phyloP scores from a whole-genome alignment of 257 asterid species.

The Petunia secreta region DNA sequence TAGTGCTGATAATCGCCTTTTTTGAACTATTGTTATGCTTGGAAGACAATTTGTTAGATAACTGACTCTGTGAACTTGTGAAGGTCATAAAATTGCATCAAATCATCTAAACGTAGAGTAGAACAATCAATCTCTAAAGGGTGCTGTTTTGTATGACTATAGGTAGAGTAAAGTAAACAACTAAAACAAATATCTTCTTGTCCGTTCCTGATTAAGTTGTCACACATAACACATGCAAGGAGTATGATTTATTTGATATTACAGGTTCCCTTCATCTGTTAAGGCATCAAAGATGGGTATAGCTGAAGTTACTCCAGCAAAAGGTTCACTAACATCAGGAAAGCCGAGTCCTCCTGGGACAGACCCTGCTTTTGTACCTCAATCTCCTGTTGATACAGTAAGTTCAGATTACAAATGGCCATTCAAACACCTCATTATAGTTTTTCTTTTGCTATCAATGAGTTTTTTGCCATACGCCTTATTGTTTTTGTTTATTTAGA shows the following conservation, averaged over 20 bases:
- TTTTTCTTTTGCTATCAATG: not conserved
- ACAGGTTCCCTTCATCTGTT: constrained; percentile 66
- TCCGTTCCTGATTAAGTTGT: constrained; percentile 13
- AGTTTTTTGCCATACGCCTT: constrained; percentile 20
- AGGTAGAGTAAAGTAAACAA: constrained; percentile 8
- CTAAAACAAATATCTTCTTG: constrained; percentile 9
- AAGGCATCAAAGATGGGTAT: constrained; percentile 59
- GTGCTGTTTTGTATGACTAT: constrained; percentile 18
- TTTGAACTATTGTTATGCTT: not conserved
- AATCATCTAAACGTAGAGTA: not conserved
- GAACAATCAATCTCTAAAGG: not conserved
- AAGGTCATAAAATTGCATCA: not conserved
- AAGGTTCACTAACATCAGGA: constrained; percentile 58
- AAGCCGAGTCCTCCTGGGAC: constrained; percentile 46
- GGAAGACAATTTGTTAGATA: constrained; percentile 15
- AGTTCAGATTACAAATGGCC: constrained; percentile 25
- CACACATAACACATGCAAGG: constrained; percentile 13
- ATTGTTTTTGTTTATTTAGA: constrained; percentile 39
- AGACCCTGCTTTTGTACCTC: constrained; percentile 53
- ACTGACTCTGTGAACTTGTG: not conserved
- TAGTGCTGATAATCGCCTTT: not conserved
- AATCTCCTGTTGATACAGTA: constrained; percentile 63
- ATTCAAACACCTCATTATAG: constrained; percentile 11
- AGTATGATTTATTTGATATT: constrained; percentile 28
- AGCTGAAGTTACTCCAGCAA: constrained; percentile 72